phyloP scores from a whole-genome alignment of 2,329 filamentous ascomycete genomes.

The Westerdykella aurantiaca region DNA sequence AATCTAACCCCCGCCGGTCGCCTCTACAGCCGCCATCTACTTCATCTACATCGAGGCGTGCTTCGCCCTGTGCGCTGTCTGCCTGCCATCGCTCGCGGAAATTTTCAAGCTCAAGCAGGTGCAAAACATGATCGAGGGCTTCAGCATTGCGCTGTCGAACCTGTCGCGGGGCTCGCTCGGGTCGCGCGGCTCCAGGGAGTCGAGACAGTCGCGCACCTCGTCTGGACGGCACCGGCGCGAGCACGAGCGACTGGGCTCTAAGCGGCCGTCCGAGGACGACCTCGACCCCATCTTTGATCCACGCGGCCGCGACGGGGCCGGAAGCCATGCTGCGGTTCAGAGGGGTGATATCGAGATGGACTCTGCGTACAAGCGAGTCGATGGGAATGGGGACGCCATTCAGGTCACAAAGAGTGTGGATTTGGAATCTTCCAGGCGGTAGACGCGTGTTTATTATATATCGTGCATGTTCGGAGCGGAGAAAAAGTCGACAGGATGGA shows the following conservation, averaged over 20 bases:
- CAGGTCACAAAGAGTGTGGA: constrained; percentile 4
- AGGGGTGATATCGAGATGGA: constrained; percentile 5
- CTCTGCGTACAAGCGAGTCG: constrained; percentile 1
- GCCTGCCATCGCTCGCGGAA: constrained; percentile 2
- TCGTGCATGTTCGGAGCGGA: no score
- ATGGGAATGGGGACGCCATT: constrained; percentile 3
- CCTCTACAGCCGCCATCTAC: constrained; percentile 4
- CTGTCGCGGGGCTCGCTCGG: constrained; percentile 3
- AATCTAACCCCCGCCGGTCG: constrained; percentile 1
- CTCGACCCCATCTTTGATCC: constrained; percentile 3
- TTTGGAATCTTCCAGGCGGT: constrained; percentile 3
- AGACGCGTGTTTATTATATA: not conserved
- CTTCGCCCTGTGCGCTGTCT: constrained; percentile 5
- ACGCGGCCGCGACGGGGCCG: constrained; percentile 1
- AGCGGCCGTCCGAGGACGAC: constrained; percentile 3
- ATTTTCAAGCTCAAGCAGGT: constrained; percentile 3
- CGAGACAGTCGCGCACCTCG: constrained; percentile 3
- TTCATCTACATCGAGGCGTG: constrained; percentile 6
- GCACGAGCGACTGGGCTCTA: constrained; percentile 4
- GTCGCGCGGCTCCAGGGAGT: constrained; percentile 1
- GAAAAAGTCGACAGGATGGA: no score
- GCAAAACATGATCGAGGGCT: constrained; percentile 3
- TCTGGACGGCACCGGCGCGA: constrained; percentile 3
- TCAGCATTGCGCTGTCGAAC: constrained; percentile 2
- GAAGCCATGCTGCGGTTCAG: constrained; percentile 3